phyloP scores from a whole-genome alignment of 1,284 basidiomycete genomes.

The Cutaneotrichosporon sp. region DNA sequence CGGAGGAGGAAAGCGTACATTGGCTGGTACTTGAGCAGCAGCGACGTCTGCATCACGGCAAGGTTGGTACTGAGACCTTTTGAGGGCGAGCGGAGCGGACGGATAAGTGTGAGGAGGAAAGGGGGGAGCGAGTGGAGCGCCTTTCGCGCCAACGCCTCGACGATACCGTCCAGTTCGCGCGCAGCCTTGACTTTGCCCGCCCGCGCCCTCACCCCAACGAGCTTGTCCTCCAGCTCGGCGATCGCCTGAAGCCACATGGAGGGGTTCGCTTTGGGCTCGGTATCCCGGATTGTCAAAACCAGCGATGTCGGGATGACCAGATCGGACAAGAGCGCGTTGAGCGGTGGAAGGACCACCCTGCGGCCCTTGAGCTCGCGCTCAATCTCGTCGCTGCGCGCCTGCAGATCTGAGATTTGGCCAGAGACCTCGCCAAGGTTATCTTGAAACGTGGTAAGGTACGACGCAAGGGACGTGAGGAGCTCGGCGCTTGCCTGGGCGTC shows the following conservation, averaged over 20 bases:
- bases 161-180: conserved; percentile 70
- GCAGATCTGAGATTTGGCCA: conserved; percentile 89
- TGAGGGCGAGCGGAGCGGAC: conserved; percentile 68
- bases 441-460: conserved; percentile 91
- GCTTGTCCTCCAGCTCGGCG: conserved; percentile 67
- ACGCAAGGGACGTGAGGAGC: conserved; percentile 75
- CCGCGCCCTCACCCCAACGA: conserved; percentile 64
- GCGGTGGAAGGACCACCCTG: conserved; percentile 76
- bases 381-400: conserved; percentile 81
- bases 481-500: conserved; percentile 45
- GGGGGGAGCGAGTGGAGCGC: conserved; percentile 80
- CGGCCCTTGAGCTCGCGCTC: conserved; percentile 77
- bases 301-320: conserved; percentile 77
- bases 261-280: conserved; percentile 57
- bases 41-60: conserved; percentile 82
- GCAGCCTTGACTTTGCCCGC: conserved; percentile 68
- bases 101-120: conserved; percentile 76
- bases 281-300: conserved; percentile 74
- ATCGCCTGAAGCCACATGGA: conserved; percentile 80
- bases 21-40: conserved; percentile 76
- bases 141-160: conserved; percentile 77
- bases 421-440: conserved; percentile 88
- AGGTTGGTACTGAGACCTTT: conserved; percentile 74
- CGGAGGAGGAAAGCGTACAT: conserved; percentile 81
- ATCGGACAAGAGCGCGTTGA: conserved; percentile 72